Base-by-base conservation (phyloP, 2,329 filamentous ascomycete genomes). In the Colletotrichum cuscutae region DNA sequence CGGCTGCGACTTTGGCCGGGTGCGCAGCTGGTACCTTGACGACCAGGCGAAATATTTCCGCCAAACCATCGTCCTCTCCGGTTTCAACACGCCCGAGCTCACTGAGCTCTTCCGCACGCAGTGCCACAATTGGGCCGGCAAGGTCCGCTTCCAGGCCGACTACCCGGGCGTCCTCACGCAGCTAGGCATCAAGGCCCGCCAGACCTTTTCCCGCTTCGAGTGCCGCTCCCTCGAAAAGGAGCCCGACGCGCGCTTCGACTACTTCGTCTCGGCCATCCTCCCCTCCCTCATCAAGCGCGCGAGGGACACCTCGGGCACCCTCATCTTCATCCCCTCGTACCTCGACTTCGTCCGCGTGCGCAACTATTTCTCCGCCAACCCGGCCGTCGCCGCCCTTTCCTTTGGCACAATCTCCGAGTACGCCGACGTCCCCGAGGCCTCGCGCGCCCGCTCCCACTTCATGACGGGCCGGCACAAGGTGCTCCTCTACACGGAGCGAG, bases 321-420 rank as follows among this genome's bases (percentile, higher is more conserved):
- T 99, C 19, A 87, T 99, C 79, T 98, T 97, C 84, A 91, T 98
- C 62, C 95, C 97, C 0, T 95, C 93, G 0, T 98, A 98, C 83
- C 91, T 98, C 72, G 97, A 99, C 84, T 98, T 98, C 81, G 93
- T 98, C 56, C 93, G 95, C 54, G 89, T 99, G 72, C 91, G 97
- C 66, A 99, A 98, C 84, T 94, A 95, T 83, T 95, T 99, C 78
- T 91, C 95, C 65, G 95, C 91, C 35, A 91, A 92, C 19, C 77
- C 85, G 11, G 83, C 85, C n/a, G 87, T 89, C 30, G 84, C 84
- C 70, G 85, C 78, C 73, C 80, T 92, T 70, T 80, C 92, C 1
- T 97, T 98, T 80, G 95, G 95, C 65, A 90, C 92, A 37, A 92
- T 99, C 49, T 95, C 93, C 70, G 97, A 99, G 82, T 98, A 98